A percentile compares a stretch with the other conserved stretches of the same genome.
These are phyloP conservation scores for Irpex sp. DNA, from an alignment of 1,284 basidiomycete species.

Conservation along the genomic window DNA sequence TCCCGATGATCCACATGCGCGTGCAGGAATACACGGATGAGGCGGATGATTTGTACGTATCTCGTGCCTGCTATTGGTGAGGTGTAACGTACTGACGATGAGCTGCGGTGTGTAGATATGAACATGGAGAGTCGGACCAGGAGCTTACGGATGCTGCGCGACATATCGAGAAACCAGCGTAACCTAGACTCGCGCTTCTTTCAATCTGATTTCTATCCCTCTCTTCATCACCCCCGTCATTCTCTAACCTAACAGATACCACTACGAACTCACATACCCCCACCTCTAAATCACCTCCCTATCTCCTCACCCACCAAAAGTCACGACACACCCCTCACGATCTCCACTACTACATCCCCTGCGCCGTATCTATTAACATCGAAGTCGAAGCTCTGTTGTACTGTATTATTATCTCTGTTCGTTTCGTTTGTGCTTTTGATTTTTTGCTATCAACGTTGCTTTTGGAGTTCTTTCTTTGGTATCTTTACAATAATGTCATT, in stretches of 20 bases:
- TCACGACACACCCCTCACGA: not conserved
- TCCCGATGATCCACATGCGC: conserved; percentile 41
- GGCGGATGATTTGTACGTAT: conserved; percentile 21
- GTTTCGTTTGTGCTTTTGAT: not conserved
- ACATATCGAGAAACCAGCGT: not conserved
- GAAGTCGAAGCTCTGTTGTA: not conserved
- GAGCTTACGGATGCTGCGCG: not conserved
- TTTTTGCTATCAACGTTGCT: not conserved
- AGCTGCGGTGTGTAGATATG: not conserved
- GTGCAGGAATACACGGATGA: conserved; percentile 32
- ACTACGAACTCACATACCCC: not conserved
- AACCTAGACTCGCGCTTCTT: not conserved
- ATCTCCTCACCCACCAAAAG: not conserved
- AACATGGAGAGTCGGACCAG: not conserved
- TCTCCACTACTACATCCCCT: too few relatives aligned
- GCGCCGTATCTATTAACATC: too few relatives aligned
- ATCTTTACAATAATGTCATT: too few relatives aligned
- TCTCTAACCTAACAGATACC: not conserved
- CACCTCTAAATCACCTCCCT: not conserved
- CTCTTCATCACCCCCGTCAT: not conserved
- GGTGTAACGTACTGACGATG: not conserved
- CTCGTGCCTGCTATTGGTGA: too few relatives aligned
- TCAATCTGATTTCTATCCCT: not conserved
- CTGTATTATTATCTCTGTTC: not conserved
- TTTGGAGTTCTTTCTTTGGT: too few relatives aligned